Evolutionary conservation across 139 green algal genomes (phyloP).

Genomic region (Ostreobium quekettii): DNA sequence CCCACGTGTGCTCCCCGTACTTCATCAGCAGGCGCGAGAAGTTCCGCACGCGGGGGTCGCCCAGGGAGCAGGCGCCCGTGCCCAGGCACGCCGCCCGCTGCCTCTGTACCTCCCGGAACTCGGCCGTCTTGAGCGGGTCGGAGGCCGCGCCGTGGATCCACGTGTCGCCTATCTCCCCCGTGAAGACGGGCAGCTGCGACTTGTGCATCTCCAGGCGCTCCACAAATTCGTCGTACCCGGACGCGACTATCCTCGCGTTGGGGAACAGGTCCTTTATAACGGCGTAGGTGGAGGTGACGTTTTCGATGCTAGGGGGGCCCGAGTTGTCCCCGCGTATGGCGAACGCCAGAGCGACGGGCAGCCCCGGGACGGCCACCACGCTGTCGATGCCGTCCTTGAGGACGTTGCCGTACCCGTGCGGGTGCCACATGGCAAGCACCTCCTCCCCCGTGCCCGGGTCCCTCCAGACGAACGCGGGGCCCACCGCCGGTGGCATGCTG

Average conservation of each 20-base stretch:
- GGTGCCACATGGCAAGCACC: conserved; percentile 25
- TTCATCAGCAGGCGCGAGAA: conserved; percentile 49
- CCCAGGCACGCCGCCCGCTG: conserved; percentile 20
- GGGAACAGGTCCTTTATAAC: too few species aligned
- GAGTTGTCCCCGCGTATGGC: too few species aligned
- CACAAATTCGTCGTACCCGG: conserved; percentile 36
- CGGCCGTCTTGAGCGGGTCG: conserved; percentile 32
- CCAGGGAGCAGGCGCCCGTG: neutral
- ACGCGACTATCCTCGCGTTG: too few species aligned
- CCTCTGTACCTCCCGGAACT: conserved; percentile 39
- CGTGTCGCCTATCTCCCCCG: conserved; percentile 47
- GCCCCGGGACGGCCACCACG: too few species aligned
- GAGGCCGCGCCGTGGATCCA: conserved; percentile 47
- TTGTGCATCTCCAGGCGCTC: conserved; percentile 16
- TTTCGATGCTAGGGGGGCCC: too few species aligned
- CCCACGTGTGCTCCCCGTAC: conserved; percentile 59
- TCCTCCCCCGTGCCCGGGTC: conserved; percentile 13
- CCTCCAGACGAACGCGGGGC: conserved; percentile 26
- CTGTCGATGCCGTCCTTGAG: too few species aligned
- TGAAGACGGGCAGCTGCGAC: conserved; percentile 10
- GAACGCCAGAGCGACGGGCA: too few species aligned
- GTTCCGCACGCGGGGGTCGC: conserved; percentile 29
- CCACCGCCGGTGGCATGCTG: conserved; percentile 23
- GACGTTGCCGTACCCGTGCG: too few species aligned
- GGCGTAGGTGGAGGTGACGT: too few species aligned